These are phyloP conservation scores for Telfairia occidentalis DNA, from an alignment of 331 rosid genomes.

Conservation along the genomic window DNA sequence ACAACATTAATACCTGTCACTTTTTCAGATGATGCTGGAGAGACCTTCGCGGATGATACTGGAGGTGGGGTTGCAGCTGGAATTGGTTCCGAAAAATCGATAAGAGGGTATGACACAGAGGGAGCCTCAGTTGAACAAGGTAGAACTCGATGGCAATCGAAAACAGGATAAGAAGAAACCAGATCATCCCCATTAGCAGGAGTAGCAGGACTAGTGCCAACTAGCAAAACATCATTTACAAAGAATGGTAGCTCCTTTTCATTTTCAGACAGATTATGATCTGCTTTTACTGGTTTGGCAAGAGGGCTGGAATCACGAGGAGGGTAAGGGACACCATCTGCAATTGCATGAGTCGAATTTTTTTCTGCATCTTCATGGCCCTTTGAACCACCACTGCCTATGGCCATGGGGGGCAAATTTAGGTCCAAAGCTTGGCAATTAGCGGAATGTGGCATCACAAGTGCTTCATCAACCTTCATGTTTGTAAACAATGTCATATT, in stretches of 20 bases:
- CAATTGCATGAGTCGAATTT: conserved; percentile 25
- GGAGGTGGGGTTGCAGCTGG: background rate
- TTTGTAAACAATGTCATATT: background rate
- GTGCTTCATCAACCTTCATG: conserved; percentile 60
- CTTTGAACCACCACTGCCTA: conserved; percentile 10
- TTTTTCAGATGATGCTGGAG: conserved; percentile 20
- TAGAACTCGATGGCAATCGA: background rate
- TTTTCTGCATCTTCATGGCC: conserved; percentile 29
- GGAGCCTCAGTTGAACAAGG: background rate
- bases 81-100: conserved; percentile 5
- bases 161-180: conserved; percentile 8
- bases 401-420: conserved; percentile 43
- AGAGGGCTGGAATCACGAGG: conserved; percentile 13
- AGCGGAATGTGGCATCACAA: conserved; percentile 31
- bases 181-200: background rate
- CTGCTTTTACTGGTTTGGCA: conserved; percentile 2
- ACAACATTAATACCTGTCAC: conserved; percentile 14
- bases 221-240: conserved; percentile 16
- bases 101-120: conserved; percentile 2
- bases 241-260: conserved; percentile 15
- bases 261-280: background rate
- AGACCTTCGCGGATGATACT: conserved; percentile 15
- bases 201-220: conserved; percentile 7
- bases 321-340: conserved; percentile 15
- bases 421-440: conserved; percentile 42